Base-by-base conservation (phyloP, 179 eudicot species). In the Patellifolia procumbens region DNA sequence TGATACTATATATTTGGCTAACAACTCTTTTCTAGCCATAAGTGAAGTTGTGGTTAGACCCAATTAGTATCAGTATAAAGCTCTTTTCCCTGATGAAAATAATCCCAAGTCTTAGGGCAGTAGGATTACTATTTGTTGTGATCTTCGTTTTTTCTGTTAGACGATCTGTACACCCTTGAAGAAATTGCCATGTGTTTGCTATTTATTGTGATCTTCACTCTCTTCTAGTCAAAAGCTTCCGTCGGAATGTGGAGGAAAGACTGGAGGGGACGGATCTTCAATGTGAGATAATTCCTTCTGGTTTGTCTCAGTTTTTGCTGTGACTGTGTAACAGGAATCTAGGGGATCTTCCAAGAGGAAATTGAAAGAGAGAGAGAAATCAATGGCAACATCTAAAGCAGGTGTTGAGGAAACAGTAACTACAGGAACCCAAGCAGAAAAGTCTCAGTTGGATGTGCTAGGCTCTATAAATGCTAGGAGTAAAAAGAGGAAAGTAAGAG, bases 401-500 rank as follows among this genome's bases (percentile, higher is more conserved):
- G 28, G 53, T 17, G 34, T 53, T 32, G 70, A 72, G 74, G 76
- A 43, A 70, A 29, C 87, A 70, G 35, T 24, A 60, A 42, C 74
- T 45, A 70, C 64, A 62, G 78, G 74, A 77, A 80, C 37, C 62
- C 76, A 80, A 59, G 69, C 28, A 74, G 78, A 56, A 28, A 29
- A n/a, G 70, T 72, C 73, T 68, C 42, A 45, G 74, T 35, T 62
- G 32, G 68, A 74, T n/a, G 53, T 31, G 60, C 53, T 76, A 74
- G 63, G 48, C 53, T 3, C 62, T 13, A 53, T 24, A 43, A 73
- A 48, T 55, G 45, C 74, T 60, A 31, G 26, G 52, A 78, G 58
- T 31, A 78, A 75, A 68, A 70, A 56, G 76, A 82, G 81, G 69
- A 78, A 70, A 74, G 63, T 58, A 32, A 64, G 74, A 65, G 73